These are phyloP conservation scores for Aspergillus bombycis DNA, from an alignment of 2,329 filamentous ascomycete genomes.

Conservation along the genomic window DNA sequence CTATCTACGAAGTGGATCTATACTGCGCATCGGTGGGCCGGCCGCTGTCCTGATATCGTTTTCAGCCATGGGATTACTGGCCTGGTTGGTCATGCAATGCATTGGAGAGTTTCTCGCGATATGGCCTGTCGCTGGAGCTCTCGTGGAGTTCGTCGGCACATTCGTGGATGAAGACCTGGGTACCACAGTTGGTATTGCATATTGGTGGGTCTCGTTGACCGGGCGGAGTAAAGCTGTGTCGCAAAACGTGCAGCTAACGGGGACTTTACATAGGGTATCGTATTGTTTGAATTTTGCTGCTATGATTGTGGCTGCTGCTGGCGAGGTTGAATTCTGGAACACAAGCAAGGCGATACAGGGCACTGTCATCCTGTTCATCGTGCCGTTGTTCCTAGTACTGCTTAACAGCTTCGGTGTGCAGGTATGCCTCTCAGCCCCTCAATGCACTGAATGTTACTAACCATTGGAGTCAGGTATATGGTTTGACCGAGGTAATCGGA, in stretches of 20 bases:
- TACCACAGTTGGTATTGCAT: constrained; percentile 37
- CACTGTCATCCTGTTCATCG: constrained; percentile 23
- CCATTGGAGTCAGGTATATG: constrained; percentile 22
- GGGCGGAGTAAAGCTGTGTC: background rate
- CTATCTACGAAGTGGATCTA: constrained; percentile 35
- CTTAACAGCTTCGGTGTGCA: constrained; percentile 25
- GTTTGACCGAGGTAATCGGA: constrained; percentile 25
- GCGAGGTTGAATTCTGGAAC: constrained; percentile 32
- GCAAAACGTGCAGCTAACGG: background rate
- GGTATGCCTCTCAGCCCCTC: constrained; percentile 7
- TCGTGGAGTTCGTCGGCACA: constrained; percentile 38
- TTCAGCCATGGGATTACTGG: constrained; percentile 34
- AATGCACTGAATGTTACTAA: background rate
- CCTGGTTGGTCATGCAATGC: constrained; percentile 44
- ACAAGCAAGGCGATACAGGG: constrained; percentile 25
- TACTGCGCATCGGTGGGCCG: constrained; percentile 39
- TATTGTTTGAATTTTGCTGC: constrained; percentile 35
- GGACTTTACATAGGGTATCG: constrained; percentile 25
- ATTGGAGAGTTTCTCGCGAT: constrained; percentile 41
- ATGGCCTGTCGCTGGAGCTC: constrained; percentile 43
- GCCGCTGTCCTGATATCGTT: constrained; percentile 36
- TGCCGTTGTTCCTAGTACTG: constrained; percentile 26
- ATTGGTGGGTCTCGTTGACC: constrained; percentile 30
- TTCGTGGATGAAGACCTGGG: constrained; percentile 44
- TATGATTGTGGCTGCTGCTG: constrained; percentile 30